Evolutionary conservation across 352 stramenopile species (phyloP), one percentile per base, ranked within the genome.

Genomic region (Pythium graminicola): DNA sequence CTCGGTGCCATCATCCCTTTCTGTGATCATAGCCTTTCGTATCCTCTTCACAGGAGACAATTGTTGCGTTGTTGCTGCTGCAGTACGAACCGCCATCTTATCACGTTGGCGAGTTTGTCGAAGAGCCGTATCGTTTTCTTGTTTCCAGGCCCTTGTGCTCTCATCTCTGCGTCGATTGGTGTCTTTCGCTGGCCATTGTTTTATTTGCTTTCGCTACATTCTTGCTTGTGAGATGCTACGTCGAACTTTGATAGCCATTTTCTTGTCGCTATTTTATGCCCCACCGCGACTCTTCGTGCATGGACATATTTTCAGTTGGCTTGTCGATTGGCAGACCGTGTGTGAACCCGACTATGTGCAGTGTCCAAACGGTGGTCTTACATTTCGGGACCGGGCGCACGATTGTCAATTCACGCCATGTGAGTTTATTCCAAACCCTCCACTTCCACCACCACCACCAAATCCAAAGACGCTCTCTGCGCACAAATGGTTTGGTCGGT

Each of bases 321-420:
- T 82, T 45, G 16, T 78, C n/a, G 53, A 65, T 24, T 42, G 59
- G 19, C 36, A 62, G 13, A 60, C 26, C 1, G 54, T 76, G 43
- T 83, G 72, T 43, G 58, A 62, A 2, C 54, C 61, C 1, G 69
- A 81, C 61, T 73, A 61, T 31, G 26, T 68, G 10, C 22, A 64
- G 27, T 83, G 72, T 53, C 59, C 68, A 17, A 65, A 77, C 39
- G 67, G 67, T 47, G 62, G 57, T 3, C 62, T 62, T 32, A 57
- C 63, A 2, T 79, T 69, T 35, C 72, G 70, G 31, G 58, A 78
- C 27, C 48, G 31, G 14, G 44, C 58, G 6, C 58, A 75, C 49
- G 29, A 62, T n/a, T 81, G 70, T 44, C 49, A 57, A 24, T 81
- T 81, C 57, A 72, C 67, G 4, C 68, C 68, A 6, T 83, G 73